Evolutionary conservation across 2,329 filamentous ascomycete genomes (phyloP).

Genomic region (Curvularia eragrostidis): DNA sequence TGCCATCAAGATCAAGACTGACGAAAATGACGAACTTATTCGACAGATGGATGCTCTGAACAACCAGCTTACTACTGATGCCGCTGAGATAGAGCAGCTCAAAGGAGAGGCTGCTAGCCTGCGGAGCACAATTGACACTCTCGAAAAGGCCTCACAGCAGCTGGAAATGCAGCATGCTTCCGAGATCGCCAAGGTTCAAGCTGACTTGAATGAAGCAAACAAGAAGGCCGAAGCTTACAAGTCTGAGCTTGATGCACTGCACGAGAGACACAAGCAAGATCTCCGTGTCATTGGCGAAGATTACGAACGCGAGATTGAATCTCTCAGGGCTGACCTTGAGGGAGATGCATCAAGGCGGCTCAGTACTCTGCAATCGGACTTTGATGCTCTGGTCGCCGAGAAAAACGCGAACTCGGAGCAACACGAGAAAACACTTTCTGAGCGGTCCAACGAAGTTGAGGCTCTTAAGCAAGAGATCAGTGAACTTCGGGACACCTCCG

Average conservation of each 20-base stretch:
- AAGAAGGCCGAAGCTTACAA: conserved; percentile 37
- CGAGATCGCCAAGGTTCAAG: conserved; percentile 30
- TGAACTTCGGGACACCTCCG: conserved; percentile 30
- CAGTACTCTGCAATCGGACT: conserved; percentile 41
- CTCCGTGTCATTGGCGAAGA: conserved; percentile 42
- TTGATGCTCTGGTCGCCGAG: conserved; percentile 40
- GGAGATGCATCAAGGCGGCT: conserved; percentile 46
- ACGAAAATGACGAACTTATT: conserved; percentile 43
- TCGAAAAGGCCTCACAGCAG: conserved; percentile 41
- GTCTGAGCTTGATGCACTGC: conserved; percentile 35
- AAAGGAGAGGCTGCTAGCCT: conserved; percentile 40
- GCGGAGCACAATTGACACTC: conserved; percentile 41
- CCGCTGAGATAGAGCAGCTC: conserved; percentile 34
- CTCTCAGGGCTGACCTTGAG: conserved; percentile 45
- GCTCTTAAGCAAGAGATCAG: conserved; percentile 29
- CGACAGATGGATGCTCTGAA: conserved; percentile 46
- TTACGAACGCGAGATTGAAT: conserved; percentile 45
- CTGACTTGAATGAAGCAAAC: conserved; percentile 37
- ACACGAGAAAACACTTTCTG: conserved; percentile 31
- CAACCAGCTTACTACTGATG: conserved; percentile 42
- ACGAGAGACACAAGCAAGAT: conserved; percentile 39
- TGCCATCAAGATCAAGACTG: conserved; percentile 37
- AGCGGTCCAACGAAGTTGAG: conserved; percentile 30
- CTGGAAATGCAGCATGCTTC: conserved; percentile 36
- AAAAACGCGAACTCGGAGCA: conserved; percentile 34